A percentile compares a stretch with the other conserved stretches of the same genome.
These are phyloP conservation scores for Amylocarpus encephaloides DNA, from an alignment of 2,329 filamentous ascomycete genomes.

Conservation along the genomic window DNA sequence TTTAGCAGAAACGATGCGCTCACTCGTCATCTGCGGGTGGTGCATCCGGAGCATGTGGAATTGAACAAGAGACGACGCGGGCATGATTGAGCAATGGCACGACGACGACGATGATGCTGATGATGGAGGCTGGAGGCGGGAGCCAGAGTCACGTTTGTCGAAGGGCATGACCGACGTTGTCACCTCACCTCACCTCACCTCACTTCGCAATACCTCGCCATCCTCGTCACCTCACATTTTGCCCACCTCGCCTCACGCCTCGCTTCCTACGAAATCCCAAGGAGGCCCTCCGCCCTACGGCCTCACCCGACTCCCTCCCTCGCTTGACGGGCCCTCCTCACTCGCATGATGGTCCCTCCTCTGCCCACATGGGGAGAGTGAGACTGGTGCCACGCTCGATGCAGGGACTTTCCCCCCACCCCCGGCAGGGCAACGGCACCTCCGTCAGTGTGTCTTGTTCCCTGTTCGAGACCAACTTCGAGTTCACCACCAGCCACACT, in stretches of 20 bases:
- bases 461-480: too few species aligned
- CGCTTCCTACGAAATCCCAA: background rate
- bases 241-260: background rate
- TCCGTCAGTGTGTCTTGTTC: background rate
- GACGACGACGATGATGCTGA: background rate
- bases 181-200: background rate
- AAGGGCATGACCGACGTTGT: background rate
- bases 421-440: background rate
- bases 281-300: background rate
- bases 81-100: slow-evolving; percentile 9
- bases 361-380: too few species aligned
- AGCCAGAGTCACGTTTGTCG: background rate
- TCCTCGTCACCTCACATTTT: background rate
- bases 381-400: background rate
- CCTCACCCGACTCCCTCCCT: background rate
- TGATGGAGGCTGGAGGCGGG: too few species aligned
- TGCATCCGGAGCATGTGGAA: slow-evolving; percentile 81
- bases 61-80: slow-evolving; percentile 52
- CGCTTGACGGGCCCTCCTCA: background rate
- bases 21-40: slow-evolving; percentile 88
- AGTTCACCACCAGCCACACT: too few species aligned
- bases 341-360: background rate
- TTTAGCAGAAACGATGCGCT: slow-evolving; percentile 94
- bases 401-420: background rate
- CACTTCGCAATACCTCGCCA: background rate